Evolutionary conservation across 2,329 filamentous ascomycete genomes (phyloP), one percentile per base, ranked within the genome.

Genomic region (Cryphonectria parasitica): DNA sequence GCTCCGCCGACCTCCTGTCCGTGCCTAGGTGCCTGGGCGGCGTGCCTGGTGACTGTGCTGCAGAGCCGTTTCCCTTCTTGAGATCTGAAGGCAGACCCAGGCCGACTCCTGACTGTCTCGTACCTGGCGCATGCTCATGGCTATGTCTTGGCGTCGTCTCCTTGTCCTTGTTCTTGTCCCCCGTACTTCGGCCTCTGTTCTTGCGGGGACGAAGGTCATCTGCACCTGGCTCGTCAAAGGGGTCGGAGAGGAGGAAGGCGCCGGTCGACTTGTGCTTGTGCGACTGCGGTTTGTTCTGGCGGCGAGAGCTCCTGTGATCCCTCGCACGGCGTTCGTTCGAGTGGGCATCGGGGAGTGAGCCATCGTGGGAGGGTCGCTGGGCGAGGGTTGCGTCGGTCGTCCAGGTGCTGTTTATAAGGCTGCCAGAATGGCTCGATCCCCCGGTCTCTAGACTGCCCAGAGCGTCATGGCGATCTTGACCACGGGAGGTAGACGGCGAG

Each of bases 191-290:
- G 70, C 65, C 61, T 62, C 68, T 64, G 45, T 63, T 72, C 67
- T 60, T 72, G 58, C 77, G 75, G 41, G 56, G 70, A 52, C 78
- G 82, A 52, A 71, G 77, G 60, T 77, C 77, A 58, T 80, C 80
- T 36, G 76, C 76, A n/a, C 74, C 75, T 28, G 71, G 68, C 8
- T 77, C 77, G 61, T 77, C 76, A 41, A 76, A 75, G 2, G 81
- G 76, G 73, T 86, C 85, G 41, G 83, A 79, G 19, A 88, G 80
- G 66, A 88, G 80, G 74, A 89, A 89, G 10, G 83, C 84, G 63
- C 85, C 84, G 73, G 80, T 83, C 7, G 84, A 80, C 22, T 84
- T 82, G 41, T 81, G 79, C 75, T 82, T 86, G 67, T 83, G 79
- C 58, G 80, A 74, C 63, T 83, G 79, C 56, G 80, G 74, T 62